Evolutionary conservation across 2,329 filamentous ascomycete species (phyloP), one percentile per base, ranked within the genome.

Genomic region (Dryadomyces sulphureus): DNA sequence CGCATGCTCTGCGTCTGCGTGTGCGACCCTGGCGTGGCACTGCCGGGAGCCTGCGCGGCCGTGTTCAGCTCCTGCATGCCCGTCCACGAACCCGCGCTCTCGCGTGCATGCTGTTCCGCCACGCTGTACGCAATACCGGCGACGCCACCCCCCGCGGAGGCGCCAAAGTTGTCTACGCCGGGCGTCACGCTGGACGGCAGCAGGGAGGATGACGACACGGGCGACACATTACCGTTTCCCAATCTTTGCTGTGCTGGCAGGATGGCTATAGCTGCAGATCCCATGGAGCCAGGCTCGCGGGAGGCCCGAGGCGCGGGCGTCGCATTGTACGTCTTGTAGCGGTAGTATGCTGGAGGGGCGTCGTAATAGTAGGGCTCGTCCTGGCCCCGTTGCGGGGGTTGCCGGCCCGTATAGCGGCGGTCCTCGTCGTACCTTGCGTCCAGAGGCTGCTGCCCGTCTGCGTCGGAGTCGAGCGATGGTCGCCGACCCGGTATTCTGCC

Each of bases 91-190:
- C 27, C 11, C 4, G 27, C 27, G 27, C 78, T 81, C 53, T 81
- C 73, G 50, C 78, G 67, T 50, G 75, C 69, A 61, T 79, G 75
- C 44, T 69, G 70, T 54, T 81, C 78, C 43, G 81, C 79, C 42
- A 83, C 74, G 46, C 67, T 75, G 55, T 79, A 69, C 35, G 81
- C 80, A 49, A 84, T 75, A 46, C 79, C 79, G 25, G 79, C 69
- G 60, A 86, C 77, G 47, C 79, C 81, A 54, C 79, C 81, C 20
- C 71, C 68, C 16, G 81, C 75, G 35, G 66, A 60, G 43, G 75
- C 67, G 49, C 79, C 70, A 52, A 81, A 75, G 58, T 85, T 84
- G 62, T 86, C 79, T 50, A 75, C 70, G 30, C 76, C 79, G 2
- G 77, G 76, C 1, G 78, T 81, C 47, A 68, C 62, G 55, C 63